Evolutionary conservation across 1,284 basidiomycete genomes (phyloP).

Genomic region (Microbotryum silenes-acaulis): DNA sequence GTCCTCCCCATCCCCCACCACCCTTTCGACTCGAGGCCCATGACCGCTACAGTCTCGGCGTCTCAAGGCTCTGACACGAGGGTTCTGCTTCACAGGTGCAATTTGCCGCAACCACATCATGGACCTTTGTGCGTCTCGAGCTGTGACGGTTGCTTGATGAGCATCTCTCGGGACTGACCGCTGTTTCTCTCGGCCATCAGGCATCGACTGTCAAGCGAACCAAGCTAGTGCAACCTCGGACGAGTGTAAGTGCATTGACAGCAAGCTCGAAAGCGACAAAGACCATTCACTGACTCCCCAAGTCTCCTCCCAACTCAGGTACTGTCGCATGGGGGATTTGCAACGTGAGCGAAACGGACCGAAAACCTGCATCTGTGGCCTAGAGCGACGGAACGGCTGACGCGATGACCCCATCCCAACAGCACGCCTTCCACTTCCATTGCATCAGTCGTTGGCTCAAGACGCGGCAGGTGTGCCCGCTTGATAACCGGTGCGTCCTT

Average conservation of each 20-base stretch:
- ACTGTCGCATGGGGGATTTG: constrained; percentile 99
- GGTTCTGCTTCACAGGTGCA: too few relatives aligned
- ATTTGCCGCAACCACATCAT: constrained; percentile 91
- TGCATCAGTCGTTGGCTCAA: constrained; percentile 99
- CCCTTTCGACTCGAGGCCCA: constrained; percentile 7
- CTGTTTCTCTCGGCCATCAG: constrained; percentile 45
- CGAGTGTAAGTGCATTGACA: constrained; percentile 53
- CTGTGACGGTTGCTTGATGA: background rate
- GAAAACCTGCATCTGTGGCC: background rate
- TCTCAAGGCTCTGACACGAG: too few relatives aligned
- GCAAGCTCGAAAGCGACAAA: background rate
- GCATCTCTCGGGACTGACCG: constrained; percentile 9
- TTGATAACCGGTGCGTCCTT: constrained; percentile 67
- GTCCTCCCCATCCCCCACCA: background rate
- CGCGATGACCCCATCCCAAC: constrained; percentile 3
- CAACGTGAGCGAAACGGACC: constrained; percentile 60
- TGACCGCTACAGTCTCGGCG: background rate
- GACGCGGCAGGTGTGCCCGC: constrained; percentile 94
- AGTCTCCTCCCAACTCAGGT: constrained; percentile 12
- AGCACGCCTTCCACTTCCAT: constrained; percentile 99
- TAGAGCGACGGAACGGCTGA: background rate
- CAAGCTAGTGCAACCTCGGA: constrained; percentile 93
- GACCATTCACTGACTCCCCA: background rate
- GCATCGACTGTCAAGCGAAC: constrained; percentile 99
- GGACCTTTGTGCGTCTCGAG: constrained; percentile 72